Evolutionary conservation across 257 asterid species (phyloP).

Genomic region (Solanum bulbocastanum): DNA sequence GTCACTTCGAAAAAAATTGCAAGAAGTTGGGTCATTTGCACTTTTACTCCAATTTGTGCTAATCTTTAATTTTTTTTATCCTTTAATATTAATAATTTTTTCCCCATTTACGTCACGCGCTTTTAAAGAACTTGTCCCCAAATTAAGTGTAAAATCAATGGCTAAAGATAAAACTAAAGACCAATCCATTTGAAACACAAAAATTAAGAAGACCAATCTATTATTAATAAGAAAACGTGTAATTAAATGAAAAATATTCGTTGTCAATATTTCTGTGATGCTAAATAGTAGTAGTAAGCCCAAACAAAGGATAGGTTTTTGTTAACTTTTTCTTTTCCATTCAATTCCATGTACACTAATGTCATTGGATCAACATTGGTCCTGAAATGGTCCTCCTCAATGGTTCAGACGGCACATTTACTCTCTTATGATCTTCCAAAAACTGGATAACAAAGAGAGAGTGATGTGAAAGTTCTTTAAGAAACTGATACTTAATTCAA

Average conservation of each 20-base stretch:
- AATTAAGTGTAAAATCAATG: background rate
- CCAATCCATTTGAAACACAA: background rate
- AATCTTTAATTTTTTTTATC: background rate
- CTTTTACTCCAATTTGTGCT: background rate
- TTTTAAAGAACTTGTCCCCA: background rate
- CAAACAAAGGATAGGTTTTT: background rate
- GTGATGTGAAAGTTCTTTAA: background rate
- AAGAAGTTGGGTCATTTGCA: background rate
- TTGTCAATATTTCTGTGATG: background rate
- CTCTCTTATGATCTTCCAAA: background rate
- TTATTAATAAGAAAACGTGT: background rate
- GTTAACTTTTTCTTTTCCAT: background rate
- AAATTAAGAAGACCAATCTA: background rate
- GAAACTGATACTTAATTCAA: background rate
- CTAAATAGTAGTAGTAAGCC: background rate
- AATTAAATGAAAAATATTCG: background rate
- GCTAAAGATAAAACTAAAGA: background rate
- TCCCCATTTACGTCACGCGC: background rate
- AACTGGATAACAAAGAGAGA: background rate
- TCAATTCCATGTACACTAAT: background rate
- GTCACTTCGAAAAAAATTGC: background rate
- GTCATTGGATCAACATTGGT: background rate
- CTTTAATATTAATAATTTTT: background rate
- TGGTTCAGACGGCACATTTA: background rate
- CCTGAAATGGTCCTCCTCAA: constrained; percentile 1